These are phyloP conservation scores for Erythrophleum ivorense DNA, from an alignment of 331 rosid species.

Conservation along the genomic window DNA sequence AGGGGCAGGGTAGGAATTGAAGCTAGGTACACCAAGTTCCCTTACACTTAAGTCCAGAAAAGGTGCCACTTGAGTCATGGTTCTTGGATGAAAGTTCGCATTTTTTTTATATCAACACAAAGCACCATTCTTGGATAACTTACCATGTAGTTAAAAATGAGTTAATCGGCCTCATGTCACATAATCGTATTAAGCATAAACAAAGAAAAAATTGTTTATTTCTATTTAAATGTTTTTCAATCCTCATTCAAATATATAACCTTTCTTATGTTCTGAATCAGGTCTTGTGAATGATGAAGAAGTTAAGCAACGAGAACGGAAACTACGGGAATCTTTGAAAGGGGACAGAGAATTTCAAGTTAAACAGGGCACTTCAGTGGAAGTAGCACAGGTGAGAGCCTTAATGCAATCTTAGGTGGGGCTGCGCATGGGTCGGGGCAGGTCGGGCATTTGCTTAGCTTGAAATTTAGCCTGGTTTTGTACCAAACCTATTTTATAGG, in stretches of 20 bases:
- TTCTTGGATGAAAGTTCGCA: not conserved
- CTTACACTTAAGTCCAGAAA: no score
- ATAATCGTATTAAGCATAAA: conserved; percentile 11
- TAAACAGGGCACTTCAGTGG: conserved; percentile 67
- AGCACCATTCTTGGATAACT: conserved; percentile 1
- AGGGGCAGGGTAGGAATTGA: not conserved
- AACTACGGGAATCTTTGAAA: conserved; percentile 66
- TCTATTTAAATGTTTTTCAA: conserved; percentile 25
- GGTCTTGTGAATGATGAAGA: conserved; percentile 82
- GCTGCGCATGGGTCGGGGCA: no score
- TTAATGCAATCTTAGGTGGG: conserved; percentile 23
- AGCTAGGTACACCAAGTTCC: not conserved
- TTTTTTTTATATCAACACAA: conserved; percentile 9
- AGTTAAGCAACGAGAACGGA: conserved; percentile 66
- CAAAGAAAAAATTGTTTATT: not conserved
- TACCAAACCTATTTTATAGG: no score
- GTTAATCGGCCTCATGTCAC: conserved; percentile 18
- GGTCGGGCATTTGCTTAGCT: no score
- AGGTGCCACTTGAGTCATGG: no score
- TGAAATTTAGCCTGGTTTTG: no score
- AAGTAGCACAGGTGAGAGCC: conserved; percentile 80
- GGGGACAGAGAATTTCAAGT: conserved; percentile 62
- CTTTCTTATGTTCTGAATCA: conserved; percentile 39
- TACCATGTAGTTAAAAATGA: conserved; percentile 16
- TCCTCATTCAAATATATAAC: conserved; percentile 20